A percentile compares a stretch with the other conserved stretches of the same genome.
These are phyloP conservation scores for Gymnopilus dilepis DNA, from an alignment of 768 basidiomycete species.

Conservation along the genomic window DNA sequence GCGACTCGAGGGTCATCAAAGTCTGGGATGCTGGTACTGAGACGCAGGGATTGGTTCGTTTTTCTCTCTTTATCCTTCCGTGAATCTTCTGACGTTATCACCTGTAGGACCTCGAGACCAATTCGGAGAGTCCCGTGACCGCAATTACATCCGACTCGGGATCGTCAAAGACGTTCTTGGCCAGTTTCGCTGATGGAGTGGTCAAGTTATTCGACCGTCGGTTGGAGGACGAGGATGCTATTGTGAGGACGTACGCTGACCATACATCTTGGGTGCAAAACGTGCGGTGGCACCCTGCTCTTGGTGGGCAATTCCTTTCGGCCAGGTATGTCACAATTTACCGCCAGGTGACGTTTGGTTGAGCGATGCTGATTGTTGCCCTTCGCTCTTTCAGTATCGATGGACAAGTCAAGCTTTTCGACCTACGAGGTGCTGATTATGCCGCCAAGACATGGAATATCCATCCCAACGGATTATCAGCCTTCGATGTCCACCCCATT, in stretches of 20 bases:
- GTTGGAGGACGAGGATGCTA: conserved; percentile 80
- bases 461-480: conserved; percentile 74
- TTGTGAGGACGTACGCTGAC: conserved; percentile 76
- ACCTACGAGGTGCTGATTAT: conserved; percentile 69
- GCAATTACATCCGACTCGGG: conserved; percentile 79
- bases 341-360: neutral
- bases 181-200: conserved; percentile 91
- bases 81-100: conserved; percentile 3
- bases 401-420: conserved; percentile 92
- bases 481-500: conserved; percentile 86
- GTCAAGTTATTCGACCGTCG: conserved; percentile 92
- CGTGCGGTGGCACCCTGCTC: conserved; percentile 80
- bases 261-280: conserved; percentile 92
- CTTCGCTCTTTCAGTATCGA: conserved; percentile 60
- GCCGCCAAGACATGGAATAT: conserved; percentile 68
- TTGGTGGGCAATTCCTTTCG: conserved; percentile 75
- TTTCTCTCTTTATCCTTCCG: neutral
- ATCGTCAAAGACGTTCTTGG: conserved; percentile 79
- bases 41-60: conserved; percentile 68
- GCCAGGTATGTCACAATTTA: conserved; percentile 84
- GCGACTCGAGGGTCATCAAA: conserved; percentile 87
- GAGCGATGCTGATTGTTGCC: neutral
- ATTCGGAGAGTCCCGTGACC: conserved; percentile 90
- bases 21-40: conserved; percentile 97
- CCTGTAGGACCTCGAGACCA: conserved; percentile 85